Evolutionary conservation across 164 flowering plant species (phyloP).

Genomic region (Dillenia turbinata): DNA sequence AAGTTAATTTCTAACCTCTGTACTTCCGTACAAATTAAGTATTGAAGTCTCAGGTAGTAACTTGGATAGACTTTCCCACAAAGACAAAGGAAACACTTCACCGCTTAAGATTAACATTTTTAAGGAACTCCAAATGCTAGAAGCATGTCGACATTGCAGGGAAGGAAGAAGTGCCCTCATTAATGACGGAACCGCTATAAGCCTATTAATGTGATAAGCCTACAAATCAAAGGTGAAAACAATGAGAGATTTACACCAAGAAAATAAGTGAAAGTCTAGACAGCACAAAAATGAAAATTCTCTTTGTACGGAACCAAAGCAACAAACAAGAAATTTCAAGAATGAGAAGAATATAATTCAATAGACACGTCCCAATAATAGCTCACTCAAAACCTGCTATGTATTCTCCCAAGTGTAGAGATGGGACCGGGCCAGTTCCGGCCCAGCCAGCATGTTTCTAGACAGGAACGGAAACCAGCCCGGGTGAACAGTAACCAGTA

Average conservation of each 20-base stretch:
- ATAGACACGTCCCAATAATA: no score
- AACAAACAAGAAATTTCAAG: no score
- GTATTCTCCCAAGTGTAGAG: no score
- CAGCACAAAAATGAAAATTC: no score
- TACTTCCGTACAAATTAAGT: constrained; percentile 91
- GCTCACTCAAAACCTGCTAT: no score
- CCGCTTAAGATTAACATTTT: constrained; percentile 80
- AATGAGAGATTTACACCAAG: background rate
- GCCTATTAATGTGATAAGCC: constrained; percentile 64
- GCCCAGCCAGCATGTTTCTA: no score
- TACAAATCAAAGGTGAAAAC: constrained; percentile 21
- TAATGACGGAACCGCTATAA: constrained; percentile 79
- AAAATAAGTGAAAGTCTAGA: background rate
- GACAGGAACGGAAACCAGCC: no score
- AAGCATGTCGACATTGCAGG: constrained; percentile 23
- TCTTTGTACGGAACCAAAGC: no score
- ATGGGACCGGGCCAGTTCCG: no score
- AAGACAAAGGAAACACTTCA: constrained; percentile 55
- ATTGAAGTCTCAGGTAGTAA: constrained; percentile 66
- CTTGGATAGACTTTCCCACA: constrained; percentile 51
- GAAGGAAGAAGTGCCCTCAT: constrained; percentile 68
- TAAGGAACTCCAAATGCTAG: constrained; percentile 33
- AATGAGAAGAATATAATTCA: no score
- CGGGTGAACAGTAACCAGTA: no score
- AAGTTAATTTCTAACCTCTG: constrained; percentile 62